These are phyloP conservation scores for Pseudopithomyces maydicus DNA, from an alignment of 2,329 filamentous ascomycete genomes.

Conservation along the genomic window DNA sequence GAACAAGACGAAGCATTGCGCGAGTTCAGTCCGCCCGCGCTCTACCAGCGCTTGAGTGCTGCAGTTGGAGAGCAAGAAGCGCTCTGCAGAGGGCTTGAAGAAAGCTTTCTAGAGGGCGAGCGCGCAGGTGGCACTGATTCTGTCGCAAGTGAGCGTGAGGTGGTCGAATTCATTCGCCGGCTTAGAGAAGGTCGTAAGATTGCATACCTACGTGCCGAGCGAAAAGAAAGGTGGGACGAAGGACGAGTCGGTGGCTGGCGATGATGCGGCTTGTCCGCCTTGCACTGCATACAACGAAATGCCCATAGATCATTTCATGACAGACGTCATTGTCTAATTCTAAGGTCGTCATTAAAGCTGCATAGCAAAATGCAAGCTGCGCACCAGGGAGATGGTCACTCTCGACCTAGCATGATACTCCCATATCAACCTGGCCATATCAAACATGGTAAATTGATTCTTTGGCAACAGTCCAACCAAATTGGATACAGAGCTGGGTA, in stretches of 20 bases:
- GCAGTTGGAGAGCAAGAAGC: conserved; percentile 82
- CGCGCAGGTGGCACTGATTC: conserved; percentile 46
- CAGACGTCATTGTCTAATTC: too few species aligned
- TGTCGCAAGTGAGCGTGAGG: conserved; percentile 77
- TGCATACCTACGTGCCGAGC: conserved; percentile 80
- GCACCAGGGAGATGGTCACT: too few species aligned
- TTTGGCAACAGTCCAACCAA: neutral
- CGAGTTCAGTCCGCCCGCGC: conserved; percentile 81
- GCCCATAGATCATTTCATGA: neutral
- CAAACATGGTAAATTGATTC: neutral
- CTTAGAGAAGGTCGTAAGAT: conserved; percentile 80
- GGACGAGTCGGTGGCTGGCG: conserved; percentile 94
- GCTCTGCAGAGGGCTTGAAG: conserved; percentile 82
- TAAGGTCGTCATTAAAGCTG: neutral
- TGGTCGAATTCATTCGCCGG: conserved; percentile 80
- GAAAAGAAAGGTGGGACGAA: conserved; percentile 94
- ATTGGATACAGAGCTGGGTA: neutral
- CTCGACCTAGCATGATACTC: too few species aligned
- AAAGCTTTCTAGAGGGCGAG: conserved; percentile 81
- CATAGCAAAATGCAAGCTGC: neutral
- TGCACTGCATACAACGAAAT: neutral
- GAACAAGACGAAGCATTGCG: conserved; percentile 86
- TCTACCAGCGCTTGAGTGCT: conserved; percentile 81
- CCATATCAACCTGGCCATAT: too few species aligned
- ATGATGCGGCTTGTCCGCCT: conserved; percentile 18